Percentiles rank a stretch among this genome's conserved stretches.
Evolutionary conservation across 2,329 filamentous ascomycete genomes (phyloP).

Genomic region (Cladosporium velox): DNA sequence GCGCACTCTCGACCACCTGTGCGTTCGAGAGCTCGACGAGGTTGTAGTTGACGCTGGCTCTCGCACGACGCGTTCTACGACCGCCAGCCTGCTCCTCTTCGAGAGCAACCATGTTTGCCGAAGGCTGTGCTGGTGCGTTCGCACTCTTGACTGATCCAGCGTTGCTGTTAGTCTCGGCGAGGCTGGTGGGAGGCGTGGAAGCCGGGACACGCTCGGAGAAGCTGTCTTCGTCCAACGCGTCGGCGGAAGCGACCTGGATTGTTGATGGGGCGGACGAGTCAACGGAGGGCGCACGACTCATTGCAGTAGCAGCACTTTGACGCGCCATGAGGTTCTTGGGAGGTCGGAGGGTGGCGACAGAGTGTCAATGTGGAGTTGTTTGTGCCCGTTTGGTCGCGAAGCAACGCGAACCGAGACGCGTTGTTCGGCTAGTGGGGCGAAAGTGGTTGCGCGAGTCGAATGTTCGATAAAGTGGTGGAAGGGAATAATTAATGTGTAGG

Average conservation of each 20-base stretch:
- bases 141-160: conserved; percentile 36
- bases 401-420: conserved; percentile 8
- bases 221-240: conserved; percentile 33
- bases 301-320: conserved; percentile 24
- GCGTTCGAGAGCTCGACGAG: conserved; percentile 35
- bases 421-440: conserved; percentile 3
- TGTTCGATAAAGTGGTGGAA: neutral
- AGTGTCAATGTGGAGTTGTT: conserved; percentile 8
- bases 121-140: conserved; percentile 30
- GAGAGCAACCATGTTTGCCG: conserved; percentile 32
- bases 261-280: conserved; percentile 46
- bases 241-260: conserved; percentile 40
- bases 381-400: conserved; percentile 10
- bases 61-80: conserved; percentile 57
- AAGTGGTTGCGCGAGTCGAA: conserved; percentile 10
- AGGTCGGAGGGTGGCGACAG: neutral
- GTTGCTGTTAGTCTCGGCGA: conserved; percentile 63
- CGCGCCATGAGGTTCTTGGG: conserved; percentile 10
- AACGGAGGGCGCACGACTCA: conserved; percentile 42
- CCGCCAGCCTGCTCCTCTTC: conserved; percentile 26
- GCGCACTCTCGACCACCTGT: conserved; percentile 26
- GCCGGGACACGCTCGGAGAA: conserved; percentile 55
- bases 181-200: conserved; percentile 68
- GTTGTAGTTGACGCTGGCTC: conserved; percentile 66
- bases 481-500: neutral